Evolutionary conservation across 148 eudicot species (phyloP), one percentile per base, ranked within the genome.

Genomic region (Rhododendron molle): DNA sequence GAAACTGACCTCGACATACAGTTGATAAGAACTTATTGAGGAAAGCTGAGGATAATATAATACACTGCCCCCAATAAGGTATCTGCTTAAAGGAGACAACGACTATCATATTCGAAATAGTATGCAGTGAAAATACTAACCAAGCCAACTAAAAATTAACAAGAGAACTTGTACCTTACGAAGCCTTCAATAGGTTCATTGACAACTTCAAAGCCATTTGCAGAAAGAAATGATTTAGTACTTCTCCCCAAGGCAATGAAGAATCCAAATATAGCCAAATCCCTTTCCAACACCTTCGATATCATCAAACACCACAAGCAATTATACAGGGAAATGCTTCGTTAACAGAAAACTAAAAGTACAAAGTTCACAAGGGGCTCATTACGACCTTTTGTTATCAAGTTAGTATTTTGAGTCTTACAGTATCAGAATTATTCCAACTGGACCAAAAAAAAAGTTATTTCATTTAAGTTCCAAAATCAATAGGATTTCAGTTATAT

Each of bases 41-140:
- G 99, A 91, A 83, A 97, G 94, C 94, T 95, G 99, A 74, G 99
- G 99, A 92, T 97, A 97, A 87, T 92, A 95, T 76, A 97, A 80
- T 76, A 97, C 96, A 87, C 95, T 93, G 79, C 98, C 98, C 23
- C 99, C 98, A 82, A 95, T 90, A 84, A 95, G 94, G 90, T 92
- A 93, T 86, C 99, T 97, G 90, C 49, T 43, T 69, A 7, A 88
- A 84, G 82, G 26, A 85, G 43, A 65, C 16, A 72, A 83, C 83
- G 67, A 36, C 7, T 30, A 89, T 84, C 73, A 15, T 9, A 77
- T 56, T 23, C 74, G 5, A 11, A 44, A 20, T 15, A 21, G 8
- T 47, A 62, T 78, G 28, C 20, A 83, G 7, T 36, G 10, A 34
- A 58, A 86, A 72, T 34, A 5, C 82, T 67, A 26, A 26, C 20